A percentile compares a stretch with the other conserved stretches of the same genome.
Conservation (phyloP, 768 basidiomycete genomes). For the Strobilomyces confusus region DNA sequence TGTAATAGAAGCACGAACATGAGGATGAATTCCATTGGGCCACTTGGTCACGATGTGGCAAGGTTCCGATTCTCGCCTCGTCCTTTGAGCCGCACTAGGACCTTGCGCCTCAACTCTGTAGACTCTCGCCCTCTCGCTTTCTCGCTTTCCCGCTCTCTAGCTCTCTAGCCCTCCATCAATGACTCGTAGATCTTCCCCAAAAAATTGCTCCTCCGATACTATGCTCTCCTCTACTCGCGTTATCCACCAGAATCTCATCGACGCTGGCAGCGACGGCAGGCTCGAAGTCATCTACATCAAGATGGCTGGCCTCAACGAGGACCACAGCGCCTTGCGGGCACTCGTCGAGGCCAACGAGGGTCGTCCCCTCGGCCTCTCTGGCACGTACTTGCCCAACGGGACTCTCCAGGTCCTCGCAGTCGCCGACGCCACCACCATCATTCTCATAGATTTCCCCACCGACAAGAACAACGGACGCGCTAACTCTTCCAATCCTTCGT, state of each 20-base stretch:
- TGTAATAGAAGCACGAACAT: neutral
- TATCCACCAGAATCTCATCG: constrained; percentile 27
- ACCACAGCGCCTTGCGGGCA: constrained; percentile 15
- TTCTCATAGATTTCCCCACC: constrained; percentile 25
- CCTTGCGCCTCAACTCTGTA: neutral
- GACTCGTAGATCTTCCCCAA: neutral
- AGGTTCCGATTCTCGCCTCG: neutral
- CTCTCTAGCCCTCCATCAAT: too few relatives aligned
- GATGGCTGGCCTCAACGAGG: constrained; percentile 23
- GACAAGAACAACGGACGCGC: constrained; percentile 34
- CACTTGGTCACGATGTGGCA: neutral
- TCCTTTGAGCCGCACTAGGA: constrained; percentile 3
- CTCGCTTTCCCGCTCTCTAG: neutral
- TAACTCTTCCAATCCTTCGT: constrained; percentile 17
- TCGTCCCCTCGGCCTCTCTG: constrained; percentile 30
- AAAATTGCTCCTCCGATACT: neutral
- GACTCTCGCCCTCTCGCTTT: constrained; percentile 1
- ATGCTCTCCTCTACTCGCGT: constrained; percentile 15
- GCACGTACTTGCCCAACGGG: constrained; percentile 20
- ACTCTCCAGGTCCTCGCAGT: constrained; percentile 25
- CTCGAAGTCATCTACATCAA: constrained; percentile 13
- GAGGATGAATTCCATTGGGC: constrained; percentile 1
- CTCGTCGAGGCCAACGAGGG: constrained; percentile 32
- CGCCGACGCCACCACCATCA: constrained; percentile 24
- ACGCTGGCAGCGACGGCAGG: constrained; percentile 22